Conservation (phyloP, 495 filamentous ascomycete species). For the Neurospora pannonica region DNA sequence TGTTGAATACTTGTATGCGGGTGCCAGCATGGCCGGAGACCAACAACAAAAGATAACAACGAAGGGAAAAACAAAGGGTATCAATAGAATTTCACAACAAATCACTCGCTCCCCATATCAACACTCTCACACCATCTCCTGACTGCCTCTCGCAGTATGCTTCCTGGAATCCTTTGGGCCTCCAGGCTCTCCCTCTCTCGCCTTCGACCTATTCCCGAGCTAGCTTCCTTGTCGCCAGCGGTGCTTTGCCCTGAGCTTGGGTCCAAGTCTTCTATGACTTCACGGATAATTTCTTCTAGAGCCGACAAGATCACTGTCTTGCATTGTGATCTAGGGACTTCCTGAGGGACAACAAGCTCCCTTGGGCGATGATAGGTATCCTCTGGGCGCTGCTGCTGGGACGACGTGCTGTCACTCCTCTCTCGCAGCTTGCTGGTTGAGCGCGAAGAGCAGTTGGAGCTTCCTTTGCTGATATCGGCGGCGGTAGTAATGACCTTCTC, state of each 20-base stretch:
- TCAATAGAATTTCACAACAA: background rate
- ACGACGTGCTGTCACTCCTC: constrained; percentile 27
- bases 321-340: constrained; percentile 38
- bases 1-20: background rate
- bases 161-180: constrained; percentile 14
- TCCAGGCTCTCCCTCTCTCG: constrained; percentile 9
- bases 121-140: constrained; percentile 36
- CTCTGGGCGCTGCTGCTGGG: constrained; percentile 6
- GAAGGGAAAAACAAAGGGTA: background rate
- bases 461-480: constrained; percentile 29
- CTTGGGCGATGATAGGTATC: background rate
- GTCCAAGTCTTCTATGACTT: constrained; percentile 27
- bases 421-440: constrained; percentile 34
- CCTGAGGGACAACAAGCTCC: constrained; percentile 9
- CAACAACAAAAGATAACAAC: background rate
- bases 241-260: constrained; percentile 9
- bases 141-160: constrained; percentile 30
- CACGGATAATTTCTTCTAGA: constrained; percentile 37
- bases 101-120: constrained; percentile 24
- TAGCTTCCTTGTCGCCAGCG: constrained; percentile 2
- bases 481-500: constrained; percentile 55
- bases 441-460: constrained; percentile 30
- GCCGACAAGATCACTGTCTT: constrained; percentile 39
- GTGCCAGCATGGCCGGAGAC: background rate
- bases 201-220: constrained; percentile 1